Evolutionary conservation across 768 basidiomycete species (phyloP), one percentile per base, ranked within the genome.

Genomic region (Steccherinum ochraceum): DNA sequence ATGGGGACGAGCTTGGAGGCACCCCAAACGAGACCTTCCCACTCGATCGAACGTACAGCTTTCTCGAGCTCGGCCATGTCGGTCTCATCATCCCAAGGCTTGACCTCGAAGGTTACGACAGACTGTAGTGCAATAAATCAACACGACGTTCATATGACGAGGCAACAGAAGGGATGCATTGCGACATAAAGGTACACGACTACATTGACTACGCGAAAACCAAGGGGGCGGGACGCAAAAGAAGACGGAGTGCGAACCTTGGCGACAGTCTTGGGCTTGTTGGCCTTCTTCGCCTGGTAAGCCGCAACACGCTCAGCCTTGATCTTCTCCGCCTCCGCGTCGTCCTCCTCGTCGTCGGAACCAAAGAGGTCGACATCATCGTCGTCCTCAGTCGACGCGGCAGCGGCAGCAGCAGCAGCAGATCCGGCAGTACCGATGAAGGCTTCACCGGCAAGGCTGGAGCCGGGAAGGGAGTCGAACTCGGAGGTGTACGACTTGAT

Each of bases 21-120:
- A 69, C 96, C 95, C 96, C 96, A 99, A 45, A 97, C 79, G 52
- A 99, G 86, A 64, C 96, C 96, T 39, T 88, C 85, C 73, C 81
- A 73, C 69, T 89, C 80, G 61, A 98, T 83, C 19, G 90, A 83
- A 53, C 96, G 84, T 49, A 98, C 95, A 40, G 78, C 63, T 13
- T 75, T 69, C 71, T 98, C 95, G 60, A 98, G 76, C 46, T 74
- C 88, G 41, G 64, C 78, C 94, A 99, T 94, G 70, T 97, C 92
- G 46, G 96, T 99, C 75, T 96, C 93, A 65, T 98, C 95, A 67
- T 98, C 95, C 95, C 93, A 96, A 39, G 95, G 94, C 73, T 99
- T 99, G 56, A 99, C 93, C 59, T 98, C 95, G 60, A 98, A 73
- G 44, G 95, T 99, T 46, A 99, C 96, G 55, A 99, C 84, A 58